These are phyloP conservation scores for Geoglossum cookeanum DNA, from an alignment of 2,329 filamentous ascomycete species.

Conservation along the genomic window DNA sequence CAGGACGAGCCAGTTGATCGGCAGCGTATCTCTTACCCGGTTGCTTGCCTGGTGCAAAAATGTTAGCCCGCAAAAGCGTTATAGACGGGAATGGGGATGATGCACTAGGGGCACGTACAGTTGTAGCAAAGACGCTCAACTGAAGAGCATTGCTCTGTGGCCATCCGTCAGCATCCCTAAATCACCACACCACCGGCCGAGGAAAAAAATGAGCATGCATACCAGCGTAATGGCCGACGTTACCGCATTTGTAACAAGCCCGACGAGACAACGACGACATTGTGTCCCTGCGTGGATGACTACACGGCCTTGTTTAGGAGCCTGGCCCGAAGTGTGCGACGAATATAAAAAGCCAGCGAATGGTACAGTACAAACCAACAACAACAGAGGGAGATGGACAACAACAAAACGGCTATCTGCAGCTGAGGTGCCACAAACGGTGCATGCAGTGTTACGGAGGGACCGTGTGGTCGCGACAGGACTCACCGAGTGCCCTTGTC, in stretches of 20 bases:
- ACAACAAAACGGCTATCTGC: background rate
- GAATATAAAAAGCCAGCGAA: background rate
- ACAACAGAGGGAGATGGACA: background rate
- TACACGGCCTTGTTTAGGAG: background rate
- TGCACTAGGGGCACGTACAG: slow-evolving; percentile 41
- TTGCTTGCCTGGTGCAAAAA: slow-evolving; percentile 46
- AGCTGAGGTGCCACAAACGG: background rate
- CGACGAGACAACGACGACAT: slow-evolving; percentile 71
- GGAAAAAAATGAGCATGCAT: slow-evolving; percentile 9
- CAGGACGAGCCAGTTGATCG: background rate
- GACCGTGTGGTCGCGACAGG: background rate
- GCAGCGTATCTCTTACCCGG: slow-evolving; percentile 35
- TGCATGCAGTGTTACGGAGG: background rate
- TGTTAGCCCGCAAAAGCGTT: background rate
- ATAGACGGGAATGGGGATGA: background rate
- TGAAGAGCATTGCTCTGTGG: slow-evolving; percentile 84
- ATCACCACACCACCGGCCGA: slow-evolving; percentile 12
- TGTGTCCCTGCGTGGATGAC: slow-evolving; percentile 6
- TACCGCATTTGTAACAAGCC: slow-evolving; percentile 63
- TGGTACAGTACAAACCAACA: background rate
- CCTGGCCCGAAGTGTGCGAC: background rate
- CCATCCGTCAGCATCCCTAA: slow-evolving; percentile 20
- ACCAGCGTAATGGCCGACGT: slow-evolving; percentile 39
- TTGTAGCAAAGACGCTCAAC: slow-evolving; percentile 99
- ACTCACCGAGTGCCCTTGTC: background rate